Percentiles rank a stretch among this genome's conserved stretches.
Conservation (phyloP, 768 basidiomycete species). For the Mycena vitilis region DNA sequence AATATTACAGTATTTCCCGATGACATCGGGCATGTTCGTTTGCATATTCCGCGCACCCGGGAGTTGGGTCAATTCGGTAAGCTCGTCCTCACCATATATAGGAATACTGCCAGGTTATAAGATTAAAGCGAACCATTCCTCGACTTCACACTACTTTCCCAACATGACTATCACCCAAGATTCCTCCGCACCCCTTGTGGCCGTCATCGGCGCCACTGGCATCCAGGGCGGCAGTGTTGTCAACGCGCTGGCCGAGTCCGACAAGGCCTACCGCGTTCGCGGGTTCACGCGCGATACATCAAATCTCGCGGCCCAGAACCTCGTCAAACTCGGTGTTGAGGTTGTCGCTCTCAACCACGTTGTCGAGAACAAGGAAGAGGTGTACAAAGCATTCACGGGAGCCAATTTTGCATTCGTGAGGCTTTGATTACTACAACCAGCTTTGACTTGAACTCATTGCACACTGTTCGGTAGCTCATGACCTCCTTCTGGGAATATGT, state of each 20-base stretch:
- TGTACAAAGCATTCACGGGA: slow-evolving; percentile 11
- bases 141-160: too few species aligned
- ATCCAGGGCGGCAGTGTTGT: slow-evolving; percentile 27
- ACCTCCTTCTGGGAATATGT: slow-evolving; percentile 32
- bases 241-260: slow-evolving; percentile 17
- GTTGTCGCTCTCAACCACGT: background rate
- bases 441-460: too few species aligned
- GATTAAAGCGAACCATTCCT: too few species aligned
- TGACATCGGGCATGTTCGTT: too few species aligned
- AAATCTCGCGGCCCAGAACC: slow-evolving; percentile 1
- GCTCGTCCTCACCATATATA: too few species aligned
- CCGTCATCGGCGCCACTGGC: slow-evolving; percentile 26
- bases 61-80: too few species aligned
- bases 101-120: too few species aligned
- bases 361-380: slow-evolving; percentile 15
- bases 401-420: slow-evolving; percentile 25
- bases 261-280: slow-evolving; percentile 26
- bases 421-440: background rate
- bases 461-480: slow-evolving; percentile 5
- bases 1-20: too few species aligned
- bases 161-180: slow-evolving; percentile 26
- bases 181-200: slow-evolving; percentile 23
- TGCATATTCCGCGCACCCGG: too few species aligned
- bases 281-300: slow-evolving; percentile 16
- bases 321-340: slow-evolving; percentile 16